These are phyloP conservation scores for Macadamia tetraphylla DNA, from an alignment of 164 flowering plant genomes.

Conservation along the genomic window DNA sequence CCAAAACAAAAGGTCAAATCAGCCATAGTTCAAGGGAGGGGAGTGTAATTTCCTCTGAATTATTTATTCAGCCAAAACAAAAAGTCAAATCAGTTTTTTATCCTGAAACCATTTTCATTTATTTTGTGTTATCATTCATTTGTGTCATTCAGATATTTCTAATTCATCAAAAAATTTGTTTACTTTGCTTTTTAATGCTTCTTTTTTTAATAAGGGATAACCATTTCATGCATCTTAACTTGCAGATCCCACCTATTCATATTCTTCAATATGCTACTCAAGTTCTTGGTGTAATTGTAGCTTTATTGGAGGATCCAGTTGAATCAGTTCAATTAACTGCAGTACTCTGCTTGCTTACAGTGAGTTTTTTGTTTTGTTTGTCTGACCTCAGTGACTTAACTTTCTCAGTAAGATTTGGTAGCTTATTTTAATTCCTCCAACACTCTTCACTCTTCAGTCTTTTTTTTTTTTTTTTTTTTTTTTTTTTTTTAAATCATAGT, in stretches of 20 bases:
- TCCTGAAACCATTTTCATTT: too few relatives aligned
- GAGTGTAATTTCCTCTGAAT: too few relatives aligned
- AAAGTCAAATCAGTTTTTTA: too few relatives aligned
- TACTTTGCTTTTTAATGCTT: not conserved
- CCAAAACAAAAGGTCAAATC: too few relatives aligned
- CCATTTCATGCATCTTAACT: slow-evolving; percentile 2
- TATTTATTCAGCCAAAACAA: too few relatives aligned
- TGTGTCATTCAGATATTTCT: too few relatives aligned
- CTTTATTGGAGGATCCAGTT: slow-evolving; percentile 83
- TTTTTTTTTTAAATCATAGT: slow-evolving; percentile 23
- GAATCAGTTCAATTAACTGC: slow-evolving; percentile 89
- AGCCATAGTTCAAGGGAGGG: too few relatives aligned
- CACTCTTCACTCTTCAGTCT: not conserved
- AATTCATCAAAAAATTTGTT: not conserved
- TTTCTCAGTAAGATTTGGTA: too few relatives aligned
- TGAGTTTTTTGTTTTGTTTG: slow-evolving; percentile 16
- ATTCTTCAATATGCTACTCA: slow-evolving; percentile 54
- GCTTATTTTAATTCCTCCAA: not conserved
- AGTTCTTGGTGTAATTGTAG: slow-evolving; percentile 81
- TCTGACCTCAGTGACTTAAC: not conserved
- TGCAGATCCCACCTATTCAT: slow-evolving; percentile 76
- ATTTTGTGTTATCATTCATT: too few relatives aligned
- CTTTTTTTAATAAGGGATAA: not conserved
- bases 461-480: too few relatives aligned
- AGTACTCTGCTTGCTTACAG: slow-evolving; percentile 75